These are phyloP conservation scores for Strigomonas galati DNA, from an alignment of 208 protist genomes.

Conservation along the genomic window DNA sequence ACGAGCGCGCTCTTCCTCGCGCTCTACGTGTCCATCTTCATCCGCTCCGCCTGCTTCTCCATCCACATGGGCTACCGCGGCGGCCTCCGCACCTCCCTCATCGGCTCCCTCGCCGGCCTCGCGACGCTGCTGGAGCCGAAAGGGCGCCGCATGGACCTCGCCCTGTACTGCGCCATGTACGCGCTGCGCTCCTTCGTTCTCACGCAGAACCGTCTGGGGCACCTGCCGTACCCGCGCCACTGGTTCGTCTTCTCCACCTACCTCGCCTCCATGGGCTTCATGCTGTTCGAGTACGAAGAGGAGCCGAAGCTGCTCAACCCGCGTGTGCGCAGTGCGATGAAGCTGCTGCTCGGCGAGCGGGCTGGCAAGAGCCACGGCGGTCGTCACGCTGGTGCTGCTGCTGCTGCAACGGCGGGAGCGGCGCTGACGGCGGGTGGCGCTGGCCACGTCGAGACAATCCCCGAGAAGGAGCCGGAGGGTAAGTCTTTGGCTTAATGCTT, in stretches of 20 bases:
- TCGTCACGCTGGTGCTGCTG: background rate
- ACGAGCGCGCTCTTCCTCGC: conserved; percentile 76
- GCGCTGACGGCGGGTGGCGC: conserved; percentile 9
- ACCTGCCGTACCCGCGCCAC: conserved; percentile 72
- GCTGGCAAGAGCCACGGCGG: background rate
- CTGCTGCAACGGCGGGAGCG: conserved; percentile 1
- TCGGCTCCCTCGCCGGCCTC: conserved; percentile 56
- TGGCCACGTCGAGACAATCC: background rate
- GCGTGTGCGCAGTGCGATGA: conserved; percentile 46
- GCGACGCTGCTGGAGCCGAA: conserved; percentile 80
- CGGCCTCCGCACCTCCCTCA: conserved; percentile 37
- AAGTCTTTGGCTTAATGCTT: no score
- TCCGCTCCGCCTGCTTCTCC: conserved; percentile 61
- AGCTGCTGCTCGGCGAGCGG: conserved; percentile 54
- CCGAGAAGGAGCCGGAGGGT: no score
- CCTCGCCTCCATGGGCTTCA: conserved; percentile 60
- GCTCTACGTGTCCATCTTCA: conserved; percentile 58
- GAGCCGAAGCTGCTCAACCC: conserved; percentile 59
- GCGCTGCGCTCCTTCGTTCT: conserved; percentile 75
- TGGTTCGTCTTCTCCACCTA: conserved; percentile 69
- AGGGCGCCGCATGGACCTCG: conserved; percentile 75
- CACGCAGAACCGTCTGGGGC: conserved; percentile 68
- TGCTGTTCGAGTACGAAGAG: conserved; percentile 81
- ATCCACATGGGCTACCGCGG: conserved; percentile 52
- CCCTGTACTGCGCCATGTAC: conserved; percentile 78